These are phyloP conservation scores for Nidula microcarpa DNA, from an alignment of 768 basidiomycete genomes.

Conservation along the genomic window DNA sequence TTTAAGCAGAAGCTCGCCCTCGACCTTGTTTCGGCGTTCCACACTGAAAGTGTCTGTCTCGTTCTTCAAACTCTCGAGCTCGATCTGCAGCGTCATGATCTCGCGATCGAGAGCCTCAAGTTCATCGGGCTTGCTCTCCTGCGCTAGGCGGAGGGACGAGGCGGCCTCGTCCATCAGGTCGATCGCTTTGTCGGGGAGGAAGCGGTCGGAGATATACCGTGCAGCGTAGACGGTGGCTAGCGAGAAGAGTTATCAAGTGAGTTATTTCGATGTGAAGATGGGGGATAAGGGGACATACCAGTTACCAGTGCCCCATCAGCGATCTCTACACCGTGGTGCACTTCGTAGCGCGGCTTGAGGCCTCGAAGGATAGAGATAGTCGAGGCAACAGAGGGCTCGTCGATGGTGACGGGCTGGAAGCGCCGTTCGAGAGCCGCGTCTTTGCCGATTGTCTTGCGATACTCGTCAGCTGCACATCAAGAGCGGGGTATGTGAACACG, in stretches of 20 bases:
- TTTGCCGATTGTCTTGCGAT: constrained; percentile 87
- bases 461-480: constrained; percentile 65
- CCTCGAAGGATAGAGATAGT: constrained; percentile 88
- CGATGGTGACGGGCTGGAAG: constrained; percentile 86
- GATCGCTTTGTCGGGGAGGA: constrained; percentile 88
- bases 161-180: constrained; percentile 94
- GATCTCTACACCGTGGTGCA: constrained; percentile 92
- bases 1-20: constrained; percentile 57
- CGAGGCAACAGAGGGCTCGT: constrained; percentile 83
- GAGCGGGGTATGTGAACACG: neutral
- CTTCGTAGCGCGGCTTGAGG: constrained; percentile 80
- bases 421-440: constrained; percentile 89
- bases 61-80: constrained; percentile 85
- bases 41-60: constrained; percentile 83
- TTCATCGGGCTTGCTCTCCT: constrained; percentile 85
- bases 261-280: neutral
- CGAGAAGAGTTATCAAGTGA: neutral
- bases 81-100: constrained; percentile 85
- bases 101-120: constrained; percentile 81
- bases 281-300: constrained; percentile 33
- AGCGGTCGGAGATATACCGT: constrained; percentile 84
- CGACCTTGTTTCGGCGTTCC: constrained; percentile 66
- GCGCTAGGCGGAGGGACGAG: constrained; percentile 80
- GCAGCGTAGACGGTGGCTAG: constrained; percentile 80
- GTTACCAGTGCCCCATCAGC: constrained; percentile 87